Evolutionary conservation across 768 basidiomycete species (phyloP), one percentile per base, ranked within the genome.

Genomic region (Lactarius pseudohatsudake): DNA sequence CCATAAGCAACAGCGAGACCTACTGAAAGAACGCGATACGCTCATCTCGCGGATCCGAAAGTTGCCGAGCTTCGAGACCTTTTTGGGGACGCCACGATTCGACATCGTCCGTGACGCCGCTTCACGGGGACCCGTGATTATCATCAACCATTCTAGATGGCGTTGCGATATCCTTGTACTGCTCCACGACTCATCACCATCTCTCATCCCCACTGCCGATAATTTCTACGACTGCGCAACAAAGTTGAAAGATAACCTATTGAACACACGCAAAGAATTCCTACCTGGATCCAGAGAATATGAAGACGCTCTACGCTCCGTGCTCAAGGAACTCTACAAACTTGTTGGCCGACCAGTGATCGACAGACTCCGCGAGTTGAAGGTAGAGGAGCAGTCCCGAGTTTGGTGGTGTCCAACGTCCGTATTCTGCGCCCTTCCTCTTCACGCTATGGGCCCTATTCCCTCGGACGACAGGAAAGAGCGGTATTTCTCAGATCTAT

Each of bases 381-480:
- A 40, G 7, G 13, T 36, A 18, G 9, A 41, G 10, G 45, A 47
- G 45, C 45, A 47, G 10, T 22, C n/a, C 11, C 45, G n/a, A 22
- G 45, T 47, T 47, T 47, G 45, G 45, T 47, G 45, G 45, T 22
- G 45, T 22, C 45, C 45, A 10, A 22, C 45, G 11, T 47, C 64
- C 5, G 43, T 36, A 10, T 56, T 68, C 18, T 56, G 34, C 2
- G 57, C 36, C 4, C 63, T 68, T 20, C 66, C 66, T 16, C 30
- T 64, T 9, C 66, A 68, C 50, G 66, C 66, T 15, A 63, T 63
- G 20, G 55, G 61, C 9, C 30, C 55, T 3, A 58, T 62, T n/a
- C 55, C 28, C 30, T n/a, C 66, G n/a, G 13, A 10, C n/a, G 11
- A 47, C 10, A n/a, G 43, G 9, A 20, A n/a, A n/a, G 20, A 45